Evolutionary conservation across 176 grass and related monocot genomes (phyloP).

Genomic region (Dactylis glomerata): DNA sequence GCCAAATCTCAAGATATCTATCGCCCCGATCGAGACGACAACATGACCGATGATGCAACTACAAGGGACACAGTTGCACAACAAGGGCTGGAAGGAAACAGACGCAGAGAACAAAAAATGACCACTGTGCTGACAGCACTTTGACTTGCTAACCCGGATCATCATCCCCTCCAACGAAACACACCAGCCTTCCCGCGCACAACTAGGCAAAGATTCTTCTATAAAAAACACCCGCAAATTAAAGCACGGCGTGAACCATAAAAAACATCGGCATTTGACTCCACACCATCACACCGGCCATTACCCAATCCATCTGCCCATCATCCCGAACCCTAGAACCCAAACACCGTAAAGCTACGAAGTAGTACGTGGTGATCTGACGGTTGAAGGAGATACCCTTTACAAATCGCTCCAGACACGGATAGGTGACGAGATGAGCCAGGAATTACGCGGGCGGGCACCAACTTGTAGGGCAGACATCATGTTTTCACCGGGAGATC

Average conservation of each 20-base stretch:
- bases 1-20: neutral
- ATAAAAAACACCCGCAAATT: neutral
- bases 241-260: neutral
- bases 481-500: neutral
- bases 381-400: neutral
- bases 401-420: neutral
- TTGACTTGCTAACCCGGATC: neutral
- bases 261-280: neutral
- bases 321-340: neutral
- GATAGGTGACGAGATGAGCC: neutral
- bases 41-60: neutral
- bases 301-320: neutral
- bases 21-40: neutral
- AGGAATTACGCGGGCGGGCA: neutral
- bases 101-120: neutral
- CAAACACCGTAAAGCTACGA: neutral
- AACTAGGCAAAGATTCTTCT: neutral
- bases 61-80: neutral
- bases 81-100: neutral
- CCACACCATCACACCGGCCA: neutral
- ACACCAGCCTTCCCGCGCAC: neutral
- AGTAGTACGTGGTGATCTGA: neutral
- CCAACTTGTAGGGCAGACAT: conserved; percentile 13
- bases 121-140: neutral
- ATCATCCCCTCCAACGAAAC: neutral